Evolutionary conservation across 1,284 basidiomycete species (phyloP), one percentile per base, ranked within the genome.

Genomic region (Macrocystidia cucumis): DNA sequence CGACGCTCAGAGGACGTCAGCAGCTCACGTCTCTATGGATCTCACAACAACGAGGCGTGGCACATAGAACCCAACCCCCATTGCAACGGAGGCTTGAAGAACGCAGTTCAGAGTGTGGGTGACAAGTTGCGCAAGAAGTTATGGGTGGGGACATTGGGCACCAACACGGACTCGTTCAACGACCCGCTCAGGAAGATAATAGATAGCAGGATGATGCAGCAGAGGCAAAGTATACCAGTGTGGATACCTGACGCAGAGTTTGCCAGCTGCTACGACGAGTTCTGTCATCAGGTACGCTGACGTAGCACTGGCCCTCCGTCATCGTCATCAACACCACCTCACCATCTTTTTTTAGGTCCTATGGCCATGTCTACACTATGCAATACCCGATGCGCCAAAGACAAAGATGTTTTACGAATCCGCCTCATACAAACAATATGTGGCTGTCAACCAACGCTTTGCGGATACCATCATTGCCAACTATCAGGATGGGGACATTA

Each of bases 331-430:
- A n/a, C 2, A 12, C 4, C 34, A 24, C 13, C n/a, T 37, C 37
- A 44, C 17, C 22, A 19, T 8, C 22, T 27, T n/a, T 9, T 8
- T 18, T 5, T 43, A 78, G 68, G 84, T 91, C 18, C 69, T 91
- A 19, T 92, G 89, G 89, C 89, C 89, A 0, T 85, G 79, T 39
- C 67, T 92, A 26, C 89, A 92, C 55, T 91, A 91, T 49, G 83
- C 84, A 5, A 73, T 91, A 29, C 87, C 87, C 3, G 87, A 89
- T 50, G 87, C 84, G 0, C 86, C 85, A 0, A 87, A 86, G 55
- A 87, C 83, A 0, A 88, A 88, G 48, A 65, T 75, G 11, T 84
- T 87, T 51, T 84, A 84, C 56, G 85, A 91, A 60, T 80, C 78
- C 32, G 75, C 65, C 0, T 73, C 82, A 0, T 91, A 76, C 62